Conservation (phyloP, 768 basidiomycete genomes). For the Tulasnella sp. region DNA sequence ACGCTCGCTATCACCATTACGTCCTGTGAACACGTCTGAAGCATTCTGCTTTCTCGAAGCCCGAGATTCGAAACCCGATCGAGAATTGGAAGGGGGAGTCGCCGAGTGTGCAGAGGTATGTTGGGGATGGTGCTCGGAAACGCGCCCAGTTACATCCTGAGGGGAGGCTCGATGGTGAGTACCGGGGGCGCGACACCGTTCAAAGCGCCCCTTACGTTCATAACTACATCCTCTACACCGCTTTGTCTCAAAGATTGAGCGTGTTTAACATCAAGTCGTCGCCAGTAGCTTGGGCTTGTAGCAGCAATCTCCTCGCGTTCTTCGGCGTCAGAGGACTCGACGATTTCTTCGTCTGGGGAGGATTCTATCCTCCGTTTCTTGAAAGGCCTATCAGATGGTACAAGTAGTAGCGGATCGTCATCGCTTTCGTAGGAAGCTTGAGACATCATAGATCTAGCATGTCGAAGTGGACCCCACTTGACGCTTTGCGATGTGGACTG, state of each 20-base stretch:
- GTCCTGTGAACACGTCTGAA: neutral
- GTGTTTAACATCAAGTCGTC: neutral
- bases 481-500: neutral
- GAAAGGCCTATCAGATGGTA: neutral
- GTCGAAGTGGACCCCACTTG: neutral
- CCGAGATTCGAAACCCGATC: neutral
- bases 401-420: constrained; percentile 16
- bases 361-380: constrained; percentile 2
- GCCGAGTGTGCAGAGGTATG: neutral
- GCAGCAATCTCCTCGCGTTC: constrained; percentile 42
- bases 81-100: neutral
- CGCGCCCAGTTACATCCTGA: neutral
- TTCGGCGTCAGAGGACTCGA: constrained; percentile 57
- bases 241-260: neutral
- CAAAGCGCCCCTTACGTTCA: neutral
- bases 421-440: neutral
- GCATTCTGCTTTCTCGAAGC: neutral
- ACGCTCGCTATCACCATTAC: neutral
- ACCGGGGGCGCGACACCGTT: neutral
- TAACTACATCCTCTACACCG: neutral
- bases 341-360: constrained; percentile 31
- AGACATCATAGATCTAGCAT: neutral
- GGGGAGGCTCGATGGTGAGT: neutral
- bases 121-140: neutral
- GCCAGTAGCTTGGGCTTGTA: constrained; percentile 12